Base-by-base conservation (phyloP, 805 yeast genomes). In the Teunomyces kruisii region DNA sequence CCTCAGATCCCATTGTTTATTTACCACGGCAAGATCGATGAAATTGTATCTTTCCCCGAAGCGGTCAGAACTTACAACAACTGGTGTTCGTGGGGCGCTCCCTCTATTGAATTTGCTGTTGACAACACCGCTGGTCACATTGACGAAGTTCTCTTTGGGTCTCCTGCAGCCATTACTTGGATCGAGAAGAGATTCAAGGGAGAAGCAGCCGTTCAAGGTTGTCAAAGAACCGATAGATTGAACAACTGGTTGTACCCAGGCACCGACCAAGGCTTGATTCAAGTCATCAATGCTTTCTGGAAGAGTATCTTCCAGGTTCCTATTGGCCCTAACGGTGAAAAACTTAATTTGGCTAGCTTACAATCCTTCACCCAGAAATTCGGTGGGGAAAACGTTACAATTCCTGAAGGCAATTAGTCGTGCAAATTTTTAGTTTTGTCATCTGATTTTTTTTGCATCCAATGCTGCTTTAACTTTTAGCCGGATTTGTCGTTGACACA, bases 161-260 rank as follows among this genome's bases (percentile, higher is more conserved):
- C 43, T 29, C 14, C 46, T 8, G 45, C 45, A 15, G 63, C 57
- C 2, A 40, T 59, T 10, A 31, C 47, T 8, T 61, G 59, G 58
- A 17, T 61, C 6, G 42, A 52, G 33, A 46, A 44, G 10, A 50
- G 52, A 24, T 51, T 58, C 9, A 39, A 47, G 6, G 58, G 59
- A 8, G 46, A 24, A 7, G 31, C 44, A 2, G 44, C 58, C 4
- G 47, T 53, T 12, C 15, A 33, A 3, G 61, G 64, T 2, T 60
- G 63, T 40, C 33, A 40, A 24, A 52, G 43, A 33, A 43, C 37
- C 78, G 84, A 65, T 68, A 49, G 83, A 73, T 49, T 62, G 62
- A 9, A 67, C 56, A 59, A 66, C 68, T 38, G 86, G 74, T 45
- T 80, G 67, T 56, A 58, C 67, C 53, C 62, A 72, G 45, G 67